Conservation (phyloP, 2,329 filamentous ascomycete genomes). For the Mollisia scopiformis region DNA sequence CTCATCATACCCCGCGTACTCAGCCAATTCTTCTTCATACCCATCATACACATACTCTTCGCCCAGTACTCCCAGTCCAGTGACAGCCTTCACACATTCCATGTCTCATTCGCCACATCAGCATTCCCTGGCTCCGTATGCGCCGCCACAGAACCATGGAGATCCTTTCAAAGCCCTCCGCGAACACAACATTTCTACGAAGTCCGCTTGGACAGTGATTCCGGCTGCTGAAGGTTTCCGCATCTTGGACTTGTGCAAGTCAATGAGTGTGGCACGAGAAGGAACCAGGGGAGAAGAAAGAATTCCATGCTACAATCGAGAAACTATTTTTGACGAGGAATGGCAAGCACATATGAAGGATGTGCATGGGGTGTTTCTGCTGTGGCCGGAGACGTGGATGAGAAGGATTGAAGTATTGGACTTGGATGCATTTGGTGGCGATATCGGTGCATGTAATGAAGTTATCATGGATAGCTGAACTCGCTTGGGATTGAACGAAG, state of each 20-base stretch:
- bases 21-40: slow-evolving; percentile 2
- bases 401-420: slow-evolving; percentile 34
- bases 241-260: slow-evolving; percentile 33
- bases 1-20: slow-evolving; percentile 14
- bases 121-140: background rate
- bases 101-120: background rate
- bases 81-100: background rate
- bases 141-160: background rate
- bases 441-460: slow-evolving; percentile 34
- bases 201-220: slow-evolving; percentile 34
- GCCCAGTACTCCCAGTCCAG: background rate
- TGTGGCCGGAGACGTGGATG: slow-evolving; percentile 38
- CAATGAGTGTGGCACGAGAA: slow-evolving; percentile 12
- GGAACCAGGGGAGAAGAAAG: background rate
- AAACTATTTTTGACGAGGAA: slow-evolving; percentile 36
- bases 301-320: slow-evolving; percentile 34
- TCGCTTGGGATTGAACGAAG: too few relatives aligned
- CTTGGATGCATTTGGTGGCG: slow-evolving; percentile 31
- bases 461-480: slow-evolving; percentile 31
- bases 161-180: slow-evolving; percentile 31
- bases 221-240: slow-evolving; percentile 31
- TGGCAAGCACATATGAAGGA: slow-evolving; percentile 37
- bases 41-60: slow-evolving; percentile 2
- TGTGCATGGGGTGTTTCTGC: slow-evolving; percentile 33
- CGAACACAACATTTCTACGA: slow-evolving; percentile 31